A percentile compares a stretch with the other conserved stretches of the same genome.
Evolutionary conservation across 2,329 filamentous ascomycete genomes (phyloP).

Genomic region (Clonostachys rhizophaga): DNA sequence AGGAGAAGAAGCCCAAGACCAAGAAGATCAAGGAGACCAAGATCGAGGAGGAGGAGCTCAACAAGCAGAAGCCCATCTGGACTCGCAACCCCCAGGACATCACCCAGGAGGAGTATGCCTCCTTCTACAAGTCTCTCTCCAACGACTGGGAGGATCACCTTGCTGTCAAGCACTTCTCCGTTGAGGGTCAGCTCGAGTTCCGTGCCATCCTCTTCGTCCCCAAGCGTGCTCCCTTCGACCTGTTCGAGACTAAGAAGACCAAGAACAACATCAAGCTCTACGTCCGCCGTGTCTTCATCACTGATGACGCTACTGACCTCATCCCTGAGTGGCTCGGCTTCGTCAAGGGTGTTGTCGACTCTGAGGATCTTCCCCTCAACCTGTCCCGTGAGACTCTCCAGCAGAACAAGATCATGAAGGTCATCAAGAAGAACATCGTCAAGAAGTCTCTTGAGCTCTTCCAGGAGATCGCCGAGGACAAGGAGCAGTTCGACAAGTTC

Average conservation of each 20-base stretch:
- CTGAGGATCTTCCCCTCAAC: constrained; percentile 98
- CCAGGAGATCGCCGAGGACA: constrained; percentile 97
- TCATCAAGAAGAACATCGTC: constrained; percentile 99
- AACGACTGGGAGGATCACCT: constrained; percentile 99
- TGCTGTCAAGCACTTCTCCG: constrained; percentile 99
- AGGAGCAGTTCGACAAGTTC: constrained; percentile 99
- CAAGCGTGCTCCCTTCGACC: constrained; percentile 98
- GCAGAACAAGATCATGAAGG: constrained; percentile 99
- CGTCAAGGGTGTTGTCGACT: constrained; percentile 99
- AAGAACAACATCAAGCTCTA: constrained; percentile 99
- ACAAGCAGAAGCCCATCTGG: constrained; percentile 99
- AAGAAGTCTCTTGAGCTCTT: constrained; percentile 99
- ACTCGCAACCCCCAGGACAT: constrained; percentile 97
- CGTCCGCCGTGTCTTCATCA: constrained; percentile 99
- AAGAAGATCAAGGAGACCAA: constrained; percentile 99
- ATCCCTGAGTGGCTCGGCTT: constrained; percentile 99
- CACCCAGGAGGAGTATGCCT: constrained; percentile 90
- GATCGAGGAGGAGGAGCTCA: constrained; percentile 98
- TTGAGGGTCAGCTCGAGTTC: constrained; percentile 99
- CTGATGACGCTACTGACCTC: constrained; percentile 97
- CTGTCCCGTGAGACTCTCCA: constrained; percentile 99
- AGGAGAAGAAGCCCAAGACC: constrained; percentile 94
- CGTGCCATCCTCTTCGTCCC: constrained; percentile 98
- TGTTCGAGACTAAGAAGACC: constrained; percentile 99
- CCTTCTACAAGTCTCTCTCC: constrained; percentile 99